Evolutionary conservation across 2,329 filamentous ascomycete species (phyloP).

Genomic region (Cryoendolithus antarcticus): DNA sequence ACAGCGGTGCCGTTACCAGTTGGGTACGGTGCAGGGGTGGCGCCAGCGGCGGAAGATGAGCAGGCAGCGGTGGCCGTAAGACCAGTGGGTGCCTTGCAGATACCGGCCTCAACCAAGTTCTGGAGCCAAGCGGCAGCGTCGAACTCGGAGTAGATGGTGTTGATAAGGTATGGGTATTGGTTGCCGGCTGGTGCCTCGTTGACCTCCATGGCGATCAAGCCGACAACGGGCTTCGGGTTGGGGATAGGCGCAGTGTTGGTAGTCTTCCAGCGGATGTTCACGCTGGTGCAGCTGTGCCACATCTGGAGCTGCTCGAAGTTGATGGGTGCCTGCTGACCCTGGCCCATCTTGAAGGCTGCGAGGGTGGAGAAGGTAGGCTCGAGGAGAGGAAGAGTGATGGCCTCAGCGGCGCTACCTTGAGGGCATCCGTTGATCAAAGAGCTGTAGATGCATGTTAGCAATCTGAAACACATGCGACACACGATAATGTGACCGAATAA

Average conservation of each 20-base stretch:
- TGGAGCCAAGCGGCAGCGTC: slow-evolving; percentile 22
- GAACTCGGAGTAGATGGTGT: slow-evolving; percentile 21
- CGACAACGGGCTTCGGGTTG: slow-evolving; percentile 15
- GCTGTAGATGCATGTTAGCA: slow-evolving; percentile 3
- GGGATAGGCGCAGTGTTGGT: slow-evolving; percentile 19
- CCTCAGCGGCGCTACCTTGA: slow-evolving; percentile 14
- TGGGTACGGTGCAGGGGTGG: background rate
- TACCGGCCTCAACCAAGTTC: slow-evolving; percentile 16
- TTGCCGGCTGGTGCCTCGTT: slow-evolving; percentile 8
- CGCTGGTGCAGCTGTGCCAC: slow-evolving; percentile 18
- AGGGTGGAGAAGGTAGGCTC: slow-evolving; percentile 17
- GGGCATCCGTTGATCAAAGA: slow-evolving; percentile 21
- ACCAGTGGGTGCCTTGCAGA: slow-evolving; percentile 8
- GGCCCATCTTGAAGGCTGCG: slow-evolving; percentile 16
- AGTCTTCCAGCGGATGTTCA: slow-evolving; percentile 19
- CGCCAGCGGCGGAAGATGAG: background rate
- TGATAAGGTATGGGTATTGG: slow-evolving; percentile 16
- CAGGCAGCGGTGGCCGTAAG: background rate
- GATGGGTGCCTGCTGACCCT: slow-evolving; percentile 19
- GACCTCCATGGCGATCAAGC: slow-evolving; percentile 16
- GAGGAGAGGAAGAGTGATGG: slow-evolving; percentile 10
- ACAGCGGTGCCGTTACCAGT: slow-evolving; percentile 1
- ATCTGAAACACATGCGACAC: background rate
- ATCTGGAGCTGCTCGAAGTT: slow-evolving; percentile 19
- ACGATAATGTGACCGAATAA: too few species aligned